phyloP scores from a whole-genome alignment of 495 filamentous ascomycete genomes.

The Letharia columbiana region DNA sequence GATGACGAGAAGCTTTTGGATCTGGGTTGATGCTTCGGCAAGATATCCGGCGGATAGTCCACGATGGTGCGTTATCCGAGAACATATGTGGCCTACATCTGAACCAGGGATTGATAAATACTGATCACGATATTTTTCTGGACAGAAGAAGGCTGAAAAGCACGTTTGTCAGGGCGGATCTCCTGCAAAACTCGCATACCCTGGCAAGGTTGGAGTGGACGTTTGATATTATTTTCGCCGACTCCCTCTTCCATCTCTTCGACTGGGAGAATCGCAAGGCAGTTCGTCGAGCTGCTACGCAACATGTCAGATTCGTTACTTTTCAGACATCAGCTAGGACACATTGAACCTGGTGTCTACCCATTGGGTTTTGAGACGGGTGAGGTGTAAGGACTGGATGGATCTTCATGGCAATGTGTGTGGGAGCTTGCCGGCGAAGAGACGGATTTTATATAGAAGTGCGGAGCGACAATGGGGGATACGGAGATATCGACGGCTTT shows the following conservation, averaged over 20 bases:
- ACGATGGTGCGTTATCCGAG: too few relatives aligned
- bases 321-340: neutral
- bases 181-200: too few relatives aligned
- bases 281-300: conserved; percentile 24
- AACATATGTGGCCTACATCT: too few relatives aligned
- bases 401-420: neutral
- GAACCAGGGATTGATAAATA: too few relatives aligned
- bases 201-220: conserved; percentile 26
- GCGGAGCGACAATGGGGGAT: neutral
- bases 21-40: too few relatives aligned
- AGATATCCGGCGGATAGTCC: too few relatives aligned
- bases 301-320: neutral
- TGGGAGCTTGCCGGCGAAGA: neutral
- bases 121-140: too few relatives aligned
- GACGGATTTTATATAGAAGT: neutral
- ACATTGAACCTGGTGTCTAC: neutral
- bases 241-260: conserved; percentile 54
- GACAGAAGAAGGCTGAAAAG: too few relatives aligned
- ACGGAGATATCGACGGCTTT: neutral
- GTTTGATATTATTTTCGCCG: conserved; percentile 48
- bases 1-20: too few relatives aligned
- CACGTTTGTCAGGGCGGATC: too few relatives aligned
- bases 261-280: conserved; percentile 38
- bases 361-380: neutral
- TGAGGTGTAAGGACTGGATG: neutral